Evolutionary conservation across 2,329 filamentous ascomycete genomes (phyloP).

Genomic region (Rutstroemia sp.): DNA sequence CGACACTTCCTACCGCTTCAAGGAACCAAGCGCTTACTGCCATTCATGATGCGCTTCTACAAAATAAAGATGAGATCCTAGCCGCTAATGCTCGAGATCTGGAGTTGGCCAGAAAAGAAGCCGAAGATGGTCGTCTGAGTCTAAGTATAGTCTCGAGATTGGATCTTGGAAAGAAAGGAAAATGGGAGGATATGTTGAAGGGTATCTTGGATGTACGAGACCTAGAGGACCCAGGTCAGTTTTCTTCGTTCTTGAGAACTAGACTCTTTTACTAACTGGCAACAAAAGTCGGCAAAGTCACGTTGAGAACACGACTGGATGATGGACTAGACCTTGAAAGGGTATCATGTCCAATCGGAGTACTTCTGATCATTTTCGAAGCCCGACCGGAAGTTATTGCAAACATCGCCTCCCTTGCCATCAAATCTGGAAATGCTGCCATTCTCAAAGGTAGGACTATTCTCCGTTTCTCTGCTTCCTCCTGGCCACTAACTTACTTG

Average conservation of each 20-base stretch:
- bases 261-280: slow-evolving; percentile 3
- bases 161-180: slow-evolving; percentile 78
- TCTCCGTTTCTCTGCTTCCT: not conserved
- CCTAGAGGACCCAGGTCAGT: slow-evolving; percentile 73
- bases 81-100: slow-evolving; percentile 83
- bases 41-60: slow-evolving; percentile 69
- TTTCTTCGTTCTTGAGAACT: not conserved
- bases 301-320: slow-evolving; percentile 77
- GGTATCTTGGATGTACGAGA: slow-evolving; percentile 83
- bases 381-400: slow-evolving; percentile 96
- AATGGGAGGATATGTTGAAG: slow-evolving; percentile 97
- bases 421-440: slow-evolving; percentile 95
- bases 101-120: slow-evolving; percentile 63
- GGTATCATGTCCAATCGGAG: slow-evolving; percentile 89
- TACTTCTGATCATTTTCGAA: slow-evolving; percentile 98
- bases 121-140: slow-evolving; percentile 67
- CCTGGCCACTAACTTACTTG: not conserved
- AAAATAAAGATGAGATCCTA: slow-evolving; percentile 67
- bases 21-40: slow-evolving; percentile 80
- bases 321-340: slow-evolving; percentile 79
- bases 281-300: slow-evolving; percentile 68
- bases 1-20: slow-evolving; percentile 65
- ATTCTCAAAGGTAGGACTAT: slow-evolving; percentile 74
- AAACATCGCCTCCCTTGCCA: slow-evolving; percentile 90
- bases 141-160: slow-evolving; percentile 80